Base-by-base conservation (phyloP, 2,329 filamentous ascomycete genomes). In the Claviceps purpurea region DNA sequence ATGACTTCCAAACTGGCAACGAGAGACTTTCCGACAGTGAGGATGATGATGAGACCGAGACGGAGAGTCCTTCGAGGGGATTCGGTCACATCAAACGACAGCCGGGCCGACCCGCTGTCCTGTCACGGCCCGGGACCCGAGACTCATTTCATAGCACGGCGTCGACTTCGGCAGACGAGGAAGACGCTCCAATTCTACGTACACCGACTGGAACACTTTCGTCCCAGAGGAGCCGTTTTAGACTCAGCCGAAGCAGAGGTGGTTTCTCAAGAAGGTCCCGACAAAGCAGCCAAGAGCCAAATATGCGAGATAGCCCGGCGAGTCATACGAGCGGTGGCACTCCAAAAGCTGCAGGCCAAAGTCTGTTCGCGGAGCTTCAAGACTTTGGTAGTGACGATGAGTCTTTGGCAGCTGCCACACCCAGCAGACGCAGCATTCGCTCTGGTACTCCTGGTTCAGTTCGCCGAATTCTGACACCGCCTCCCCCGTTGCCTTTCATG, bases 1-100 rank as follows among this genome's bases (percentile, higher is more conserved):
- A 97, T 59, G 89, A 89, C 56, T 97, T 97, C 79, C 87, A 95
- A 65, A 96, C 91, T 4, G 89, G 87, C n/a, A 80, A 82, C 16
- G 93, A 97, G 60, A 86, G 88, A 22, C 69, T 82, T 50, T 77
- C 77, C 16, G 89, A 84, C 62, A 85, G 81, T 52, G 88, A 89
- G 52, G 88, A 89, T 55, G 85, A 89, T 58, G 75, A 89, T 1
- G 91, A 95, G 69, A 97, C 90, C 0, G 93, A 97, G 70, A 97
- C 90, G 2, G 91, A 96, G 65, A 77, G 74, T 51, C 73, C 69
- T 2, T 69, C 72, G 3, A 71, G 69, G 59, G 72, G 70, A 26
- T 66, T 70, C 41, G 67, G 68, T 39, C 66, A 64, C 26, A 70
- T 72, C 57, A 71, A 63, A 59, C 68, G 68, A 37, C 67, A 70